Percentiles rank a stretch among this genome's conserved stretches.
Conservation (phyloP, 23 red algal genomes). For the Agarophyton chilense region DNA sequence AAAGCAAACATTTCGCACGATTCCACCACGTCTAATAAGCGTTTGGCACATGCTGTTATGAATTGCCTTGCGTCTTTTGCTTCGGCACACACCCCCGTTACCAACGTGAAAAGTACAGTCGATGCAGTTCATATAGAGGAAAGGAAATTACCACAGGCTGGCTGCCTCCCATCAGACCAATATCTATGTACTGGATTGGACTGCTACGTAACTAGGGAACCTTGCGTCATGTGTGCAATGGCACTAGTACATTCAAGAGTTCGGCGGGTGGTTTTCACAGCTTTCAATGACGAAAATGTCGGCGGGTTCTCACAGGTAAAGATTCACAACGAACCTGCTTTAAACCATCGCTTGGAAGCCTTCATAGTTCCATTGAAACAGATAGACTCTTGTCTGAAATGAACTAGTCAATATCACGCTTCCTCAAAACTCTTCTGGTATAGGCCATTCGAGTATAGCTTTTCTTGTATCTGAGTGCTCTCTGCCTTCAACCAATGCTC, state of each 20-base stretch:
- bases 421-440: constrained; percentile 64
- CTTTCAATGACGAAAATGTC: constrained; percentile 23
- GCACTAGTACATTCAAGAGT: constrained; percentile 85
- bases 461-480: constrained; percentile 19
- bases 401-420: not conserved
- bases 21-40: constrained; percentile 11
- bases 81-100: not conserved
- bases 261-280: constrained; percentile 73
- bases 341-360: constrained; percentile 90
- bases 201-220: constrained; percentile 77
- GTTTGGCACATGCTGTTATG: constrained; percentile 58
- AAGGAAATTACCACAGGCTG: not conserved
- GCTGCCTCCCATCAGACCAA: constrained; percentile 45
- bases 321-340: constrained; percentile 55
- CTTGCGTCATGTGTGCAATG: constrained; percentile 93
- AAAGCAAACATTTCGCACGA: not conserved
- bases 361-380: constrained; percentile 45
- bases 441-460: constrained; percentile 61
- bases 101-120: too few species aligned
- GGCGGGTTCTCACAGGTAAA: constrained; percentile 65
- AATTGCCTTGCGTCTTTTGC: constrained; percentile 56
- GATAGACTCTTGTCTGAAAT: not conserved
- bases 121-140: not conserved
- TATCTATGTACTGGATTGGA: constrained; percentile 92
- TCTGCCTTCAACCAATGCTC: constrained; percentile 17